phyloP scores from a whole-genome alignment of 2,329 filamentous ascomycete species.

The Cladosporium sp. region DNA sequence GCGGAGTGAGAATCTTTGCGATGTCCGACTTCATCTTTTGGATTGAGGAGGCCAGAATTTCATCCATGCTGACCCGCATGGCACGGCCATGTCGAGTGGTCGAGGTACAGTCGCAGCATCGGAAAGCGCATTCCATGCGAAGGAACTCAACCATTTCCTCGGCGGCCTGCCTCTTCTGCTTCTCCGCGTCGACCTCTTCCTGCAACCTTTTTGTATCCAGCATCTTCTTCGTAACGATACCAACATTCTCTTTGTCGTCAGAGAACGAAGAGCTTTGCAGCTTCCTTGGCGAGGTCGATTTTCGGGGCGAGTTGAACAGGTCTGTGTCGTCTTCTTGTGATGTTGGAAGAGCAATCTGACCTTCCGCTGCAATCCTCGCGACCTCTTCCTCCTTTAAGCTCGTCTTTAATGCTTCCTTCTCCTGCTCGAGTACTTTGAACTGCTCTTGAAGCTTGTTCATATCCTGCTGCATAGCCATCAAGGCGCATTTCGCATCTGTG shows the following conservation, averaged over 20 bases:
- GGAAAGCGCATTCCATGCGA: slow-evolving; percentile 70
- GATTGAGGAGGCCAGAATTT: slow-evolving; percentile 35
- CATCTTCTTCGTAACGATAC: slow-evolving; percentile 44
- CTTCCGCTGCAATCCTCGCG: slow-evolving; percentile 70
- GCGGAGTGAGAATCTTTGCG: slow-evolving; percentile 60
- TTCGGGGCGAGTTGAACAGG: slow-evolving; percentile 64
- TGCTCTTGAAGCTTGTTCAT: slow-evolving; percentile 63
- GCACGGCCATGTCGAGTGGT: slow-evolving; percentile 12
- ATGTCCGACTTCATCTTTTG: slow-evolving; percentile 38
- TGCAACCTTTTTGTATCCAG: slow-evolving; percentile 51
- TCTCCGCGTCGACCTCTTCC: slow-evolving; percentile 54
- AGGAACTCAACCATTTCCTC: slow-evolving; percentile 74
- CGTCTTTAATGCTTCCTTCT: slow-evolving; percentile 72
- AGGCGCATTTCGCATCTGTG: slow-evolving; percentile 65
- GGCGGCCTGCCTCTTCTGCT: slow-evolving; percentile 64
- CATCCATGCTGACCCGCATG: slow-evolving; percentile 19
- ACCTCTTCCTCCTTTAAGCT: slow-evolving; percentile 73
- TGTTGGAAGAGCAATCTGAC: slow-evolving; percentile 64
- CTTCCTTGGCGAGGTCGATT: slow-evolving; percentile 43
- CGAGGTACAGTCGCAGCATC: slow-evolving; percentile 59
- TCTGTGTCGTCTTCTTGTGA: slow-evolving; percentile 55
- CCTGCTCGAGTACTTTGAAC: slow-evolving; percentile 67
- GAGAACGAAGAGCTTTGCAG: slow-evolving; percentile 48
- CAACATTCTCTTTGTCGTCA: slow-evolving; percentile 48
- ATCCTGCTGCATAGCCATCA: slow-evolving; percentile 66